Conservation (phyloP, 306 rosid species). For the Vigna mungo region DNA sequence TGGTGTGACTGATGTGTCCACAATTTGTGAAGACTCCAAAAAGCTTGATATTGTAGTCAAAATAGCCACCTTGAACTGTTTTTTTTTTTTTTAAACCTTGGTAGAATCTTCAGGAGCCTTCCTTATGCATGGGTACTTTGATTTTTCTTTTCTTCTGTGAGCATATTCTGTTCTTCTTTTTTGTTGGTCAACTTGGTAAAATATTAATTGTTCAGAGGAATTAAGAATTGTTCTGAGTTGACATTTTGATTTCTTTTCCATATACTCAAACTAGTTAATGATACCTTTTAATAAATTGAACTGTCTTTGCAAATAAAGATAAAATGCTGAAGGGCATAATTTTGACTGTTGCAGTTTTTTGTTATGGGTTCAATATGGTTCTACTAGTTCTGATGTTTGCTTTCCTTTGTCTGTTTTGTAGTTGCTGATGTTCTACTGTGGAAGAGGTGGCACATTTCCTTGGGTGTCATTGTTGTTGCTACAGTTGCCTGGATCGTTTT, state of each 20-base stretch:
- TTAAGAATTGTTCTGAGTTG: background rate
- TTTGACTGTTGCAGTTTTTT: slow-evolving; percentile 2
- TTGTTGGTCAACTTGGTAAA: background rate
- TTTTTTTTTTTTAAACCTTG: background rate
- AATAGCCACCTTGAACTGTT: background rate
- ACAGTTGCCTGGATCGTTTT: slow-evolving; percentile 78
- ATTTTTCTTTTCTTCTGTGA: background rate
- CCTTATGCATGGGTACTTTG: background rate
- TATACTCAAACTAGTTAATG: background rate
- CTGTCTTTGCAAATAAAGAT: background rate
- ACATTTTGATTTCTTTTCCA: background rate
- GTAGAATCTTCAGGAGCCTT: slow-evolving; percentile 23
- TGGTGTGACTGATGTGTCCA: background rate
- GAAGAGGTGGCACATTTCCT: slow-evolving; percentile 74
- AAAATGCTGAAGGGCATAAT: slow-evolving; percentile 14
- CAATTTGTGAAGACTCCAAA: background rate
- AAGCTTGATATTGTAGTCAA: background rate
- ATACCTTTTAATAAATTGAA: background rate
- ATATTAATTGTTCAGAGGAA: background rate
- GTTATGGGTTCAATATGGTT: slow-evolving; percentile 4
- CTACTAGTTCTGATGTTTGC: slow-evolving; percentile 19
- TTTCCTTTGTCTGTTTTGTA: slow-evolving; percentile 44
- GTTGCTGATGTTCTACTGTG: slow-evolving; percentile 84
- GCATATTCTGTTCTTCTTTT: slow-evolving; percentile 16
- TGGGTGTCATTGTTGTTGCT: slow-evolving; percentile 72